Evolutionary conservation across 495 filamentous ascomycete species (phyloP).

Genomic region (Cetradonia linearis): DNA sequence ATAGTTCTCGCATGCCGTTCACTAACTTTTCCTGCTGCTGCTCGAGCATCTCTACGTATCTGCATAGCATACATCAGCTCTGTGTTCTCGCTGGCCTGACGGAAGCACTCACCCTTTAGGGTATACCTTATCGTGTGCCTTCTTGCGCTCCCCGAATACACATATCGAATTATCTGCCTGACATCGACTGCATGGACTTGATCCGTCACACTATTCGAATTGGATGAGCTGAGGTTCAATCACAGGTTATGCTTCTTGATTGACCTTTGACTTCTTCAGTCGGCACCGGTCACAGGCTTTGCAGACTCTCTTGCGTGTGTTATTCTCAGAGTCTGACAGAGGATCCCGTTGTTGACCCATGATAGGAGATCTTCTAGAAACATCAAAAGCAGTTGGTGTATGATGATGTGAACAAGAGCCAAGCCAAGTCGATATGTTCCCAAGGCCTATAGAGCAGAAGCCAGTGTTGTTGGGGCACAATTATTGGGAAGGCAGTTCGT

Average conservation of each 20-base stretch:
- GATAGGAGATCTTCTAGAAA: not conserved
- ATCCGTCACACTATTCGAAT: slow-evolving; percentile 48
- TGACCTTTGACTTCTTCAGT: slow-evolving; percentile 56
- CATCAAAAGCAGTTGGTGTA: not conserved
- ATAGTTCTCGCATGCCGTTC: slow-evolving; percentile 50
- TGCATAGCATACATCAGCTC: slow-evolving; percentile 22
- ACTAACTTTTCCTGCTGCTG: slow-evolving; percentile 57
- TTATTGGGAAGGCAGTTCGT: no score
- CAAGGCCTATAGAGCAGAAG: not conserved
- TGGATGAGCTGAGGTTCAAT: slow-evolving; percentile 4
- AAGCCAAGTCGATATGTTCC: not conserved
- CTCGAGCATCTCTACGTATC: slow-evolving; percentile 64
- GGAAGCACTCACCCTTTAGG: slow-evolving; percentile 46
- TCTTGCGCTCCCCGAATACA: slow-evolving; percentile 53
- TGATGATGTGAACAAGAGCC: not conserved
- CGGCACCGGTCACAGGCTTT: slow-evolving; percentile 57
- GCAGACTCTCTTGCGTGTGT: slow-evolving; percentile 46
- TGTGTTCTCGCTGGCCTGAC: not conserved
- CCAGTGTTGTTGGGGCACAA: not conserved
- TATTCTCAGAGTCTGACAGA: slow-evolving; percentile 9
- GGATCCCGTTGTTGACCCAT: slow-evolving; percentile 5
- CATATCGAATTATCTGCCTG: slow-evolving; percentile 50
- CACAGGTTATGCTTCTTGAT: slow-evolving; percentile 14
- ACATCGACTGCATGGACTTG: slow-evolving; percentile 50
- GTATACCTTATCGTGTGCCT: slow-evolving; percentile 53